Conservation (phyloP, 2,329 filamentous ascomycete genomes). For the Penicillium sp. region DNA sequence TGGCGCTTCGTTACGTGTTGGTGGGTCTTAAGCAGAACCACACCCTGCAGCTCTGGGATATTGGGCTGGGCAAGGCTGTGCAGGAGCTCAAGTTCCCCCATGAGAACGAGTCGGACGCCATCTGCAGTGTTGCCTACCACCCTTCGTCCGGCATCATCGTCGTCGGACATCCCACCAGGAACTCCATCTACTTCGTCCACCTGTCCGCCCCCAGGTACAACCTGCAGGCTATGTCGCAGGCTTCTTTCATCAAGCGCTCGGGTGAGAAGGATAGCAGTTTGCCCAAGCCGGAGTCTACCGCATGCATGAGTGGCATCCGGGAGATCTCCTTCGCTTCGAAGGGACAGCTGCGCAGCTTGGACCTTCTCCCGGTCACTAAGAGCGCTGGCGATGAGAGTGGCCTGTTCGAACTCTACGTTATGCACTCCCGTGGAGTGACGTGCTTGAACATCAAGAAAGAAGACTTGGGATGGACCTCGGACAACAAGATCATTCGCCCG, state of each 20-base stretch:
- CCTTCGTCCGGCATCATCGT: slow-evolving; percentile 85
- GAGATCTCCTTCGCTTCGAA: slow-evolving; percentile 87
- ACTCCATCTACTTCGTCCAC: slow-evolving; percentile 95
- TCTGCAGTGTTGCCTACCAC: slow-evolving; percentile 94
- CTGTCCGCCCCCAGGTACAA: slow-evolving; percentile 89
- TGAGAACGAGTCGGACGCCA: slow-evolving; percentile 87
- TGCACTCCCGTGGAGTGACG: slow-evolving; percentile 98
- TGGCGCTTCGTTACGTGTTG: slow-evolving; percentile 86
- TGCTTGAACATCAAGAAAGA: slow-evolving; percentile 75
- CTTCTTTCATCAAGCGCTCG: slow-evolving; percentile 73
- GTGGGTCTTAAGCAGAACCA: slow-evolving; percentile 99
- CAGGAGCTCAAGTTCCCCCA: slow-evolving; percentile 96
- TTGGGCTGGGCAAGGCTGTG: slow-evolving; percentile 86
- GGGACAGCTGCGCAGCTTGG: slow-evolving; percentile 77
- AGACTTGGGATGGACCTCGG: slow-evolving; percentile 82
- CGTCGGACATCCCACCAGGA: slow-evolving; percentile 89
- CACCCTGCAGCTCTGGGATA: slow-evolving; percentile 94
- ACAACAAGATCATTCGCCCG: slow-evolving; percentile 74
- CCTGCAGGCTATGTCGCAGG: slow-evolving; percentile 73
- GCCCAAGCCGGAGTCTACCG: slow-evolving; percentile 83
- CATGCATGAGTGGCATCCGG: slow-evolving; percentile 91
- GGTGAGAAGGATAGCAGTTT: slow-evolving; percentile 62
- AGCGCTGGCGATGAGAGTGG: slow-evolving; percentile 55
- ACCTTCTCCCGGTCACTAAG: slow-evolving; percentile 65
- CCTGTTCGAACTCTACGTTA: slow-evolving; percentile 88